These are phyloP conservation scores for Fusarium luffae DNA, from an alignment of 2,329 filamentous ascomycete genomes.

Conservation along the genomic window DNA sequence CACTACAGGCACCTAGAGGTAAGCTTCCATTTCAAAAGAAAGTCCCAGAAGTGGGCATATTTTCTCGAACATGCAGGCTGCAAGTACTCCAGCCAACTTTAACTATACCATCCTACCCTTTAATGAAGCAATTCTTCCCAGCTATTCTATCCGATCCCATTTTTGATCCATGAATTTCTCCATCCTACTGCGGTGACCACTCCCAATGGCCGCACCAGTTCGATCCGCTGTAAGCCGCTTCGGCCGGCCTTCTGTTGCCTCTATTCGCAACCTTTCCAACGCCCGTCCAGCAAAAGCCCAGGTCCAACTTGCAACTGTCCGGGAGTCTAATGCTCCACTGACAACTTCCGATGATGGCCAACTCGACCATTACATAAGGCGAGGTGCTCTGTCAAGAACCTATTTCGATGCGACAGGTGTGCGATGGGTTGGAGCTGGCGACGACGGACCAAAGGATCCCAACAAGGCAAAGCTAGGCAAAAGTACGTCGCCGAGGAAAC, in stretches of 20 bases:
- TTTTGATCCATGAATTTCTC: constrained; percentile 40
- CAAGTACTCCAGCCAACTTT: constrained; percentile 10
- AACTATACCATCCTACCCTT: neutral
- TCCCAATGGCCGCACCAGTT: constrained; percentile 51
- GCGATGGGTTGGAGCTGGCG: constrained; percentile 42
- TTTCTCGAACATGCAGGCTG: constrained; percentile 12
- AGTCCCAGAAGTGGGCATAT: constrained; percentile 36
- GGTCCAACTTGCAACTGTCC: constrained; percentile 42
- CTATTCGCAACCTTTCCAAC: constrained; percentile 46
- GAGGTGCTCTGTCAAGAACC: constrained; percentile 38
- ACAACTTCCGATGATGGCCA: constrained; percentile 12
- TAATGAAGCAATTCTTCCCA: neutral
- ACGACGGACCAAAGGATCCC: constrained; percentile 58
- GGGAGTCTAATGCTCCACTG: constrained; percentile 9
- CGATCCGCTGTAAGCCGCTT: constrained; percentile 45
- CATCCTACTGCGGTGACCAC: constrained; percentile 42
- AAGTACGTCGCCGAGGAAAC: constrained; percentile 57
- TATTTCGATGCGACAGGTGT: constrained; percentile 51
- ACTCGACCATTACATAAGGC: constrained; percentile 16
- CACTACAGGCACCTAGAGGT: neutral
- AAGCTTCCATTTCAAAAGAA: constrained; percentile 28
- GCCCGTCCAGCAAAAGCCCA: constrained; percentile 48
- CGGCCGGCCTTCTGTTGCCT: constrained; percentile 38
- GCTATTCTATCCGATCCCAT: neutral
- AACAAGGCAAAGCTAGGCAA: constrained; percentile 73